Conservation (phyloP, 2,329 filamentous ascomycete species). For the Tolypocladium ophioglossoides region DNA sequence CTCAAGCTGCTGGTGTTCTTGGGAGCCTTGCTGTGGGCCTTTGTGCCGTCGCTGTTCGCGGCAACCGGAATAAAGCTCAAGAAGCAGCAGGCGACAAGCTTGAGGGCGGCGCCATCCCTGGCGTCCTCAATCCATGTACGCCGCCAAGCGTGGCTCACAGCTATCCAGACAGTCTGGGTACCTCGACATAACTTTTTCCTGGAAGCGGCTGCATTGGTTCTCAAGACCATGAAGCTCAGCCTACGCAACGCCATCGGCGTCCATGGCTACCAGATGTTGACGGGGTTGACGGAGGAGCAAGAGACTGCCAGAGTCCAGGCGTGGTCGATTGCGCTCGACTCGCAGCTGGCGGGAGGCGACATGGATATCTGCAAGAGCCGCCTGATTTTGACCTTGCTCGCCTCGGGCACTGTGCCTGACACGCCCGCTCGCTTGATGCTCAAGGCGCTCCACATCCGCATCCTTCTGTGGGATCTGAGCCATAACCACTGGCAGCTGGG, state of each 20-base stretch:
- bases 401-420: constrained; percentile 75
- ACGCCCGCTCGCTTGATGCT: constrained; percentile 80
- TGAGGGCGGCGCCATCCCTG: constrained; percentile 54
- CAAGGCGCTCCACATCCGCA: constrained; percentile 82
- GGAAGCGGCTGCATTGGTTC: constrained; percentile 68
- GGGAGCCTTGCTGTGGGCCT: constrained; percentile 42
- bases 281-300: constrained; percentile 72
- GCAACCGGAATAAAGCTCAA: constrained; percentile 37
- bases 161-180: constrained; percentile 86
- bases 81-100: constrained; percentile 31
- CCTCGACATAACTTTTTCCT: constrained; percentile 79
- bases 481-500: constrained; percentile 54
- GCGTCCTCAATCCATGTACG: constrained; percentile 78
- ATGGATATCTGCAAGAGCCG: constrained; percentile 81
- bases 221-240: constrained; percentile 76
- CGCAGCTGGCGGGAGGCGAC: constrained; percentile 84
- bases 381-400: constrained; percentile 74
- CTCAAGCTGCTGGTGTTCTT: constrained; percentile 43
- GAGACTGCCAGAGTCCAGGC: constrained; percentile 81
- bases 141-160: constrained; percentile 83
- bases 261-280: constrained; percentile 66
- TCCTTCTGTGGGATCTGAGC: constrained; percentile 71
- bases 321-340: constrained; percentile 88
- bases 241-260: constrained; percentile 68
- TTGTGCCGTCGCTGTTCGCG: constrained; percentile 42